Conservation (phyloP, 805 yeast species). For the Wickerhamomyces chambardii region DNA sequence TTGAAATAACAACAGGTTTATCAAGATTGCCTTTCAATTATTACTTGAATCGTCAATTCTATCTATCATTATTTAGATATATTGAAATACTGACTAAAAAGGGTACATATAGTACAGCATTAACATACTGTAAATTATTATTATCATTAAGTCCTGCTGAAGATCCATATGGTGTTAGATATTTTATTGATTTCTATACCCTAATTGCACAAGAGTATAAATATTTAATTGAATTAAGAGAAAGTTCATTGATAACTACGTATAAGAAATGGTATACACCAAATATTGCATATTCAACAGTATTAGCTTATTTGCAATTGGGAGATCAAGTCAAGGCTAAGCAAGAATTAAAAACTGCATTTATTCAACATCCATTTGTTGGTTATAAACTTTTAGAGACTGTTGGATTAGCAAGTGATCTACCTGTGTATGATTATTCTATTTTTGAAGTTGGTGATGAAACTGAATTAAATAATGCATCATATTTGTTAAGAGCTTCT, state of each 20-base stretch:
- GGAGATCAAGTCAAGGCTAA: slow-evolving; percentile 36
- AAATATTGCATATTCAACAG: slow-evolving; percentile 57
- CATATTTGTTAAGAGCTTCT: slow-evolving; percentile 50
- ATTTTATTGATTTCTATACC: slow-evolving; percentile 75
- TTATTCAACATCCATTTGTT: slow-evolving; percentile 45
- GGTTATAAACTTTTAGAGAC: slow-evolving; percentile 39
- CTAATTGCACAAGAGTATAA: slow-evolving; percentile 54
- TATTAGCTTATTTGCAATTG: slow-evolving; percentile 47
- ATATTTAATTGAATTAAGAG: slow-evolving; percentile 48
- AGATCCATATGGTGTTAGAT: slow-evolving; percentile 80
- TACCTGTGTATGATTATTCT: slow-evolving; percentile 19
- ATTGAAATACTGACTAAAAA: slow-evolving; percentile 64
- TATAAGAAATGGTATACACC: slow-evolving; percentile 67
- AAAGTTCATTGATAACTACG: slow-evolving; percentile 46
- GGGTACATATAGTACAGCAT: slow-evolving; percentile 71
- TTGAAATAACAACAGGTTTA: slow-evolving; percentile 43
- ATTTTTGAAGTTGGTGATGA: slow-evolving; percentile 17
- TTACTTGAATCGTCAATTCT: slow-evolving; percentile 70
- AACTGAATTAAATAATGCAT: slow-evolving; percentile 35
- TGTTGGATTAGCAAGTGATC: slow-evolving; percentile 26
- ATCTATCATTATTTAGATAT: slow-evolving; percentile 64
- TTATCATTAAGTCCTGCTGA: slow-evolving; percentile 65
- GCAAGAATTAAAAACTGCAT: slow-evolving; percentile 38
- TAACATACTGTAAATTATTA: slow-evolving; percentile 63
- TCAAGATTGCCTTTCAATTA: slow-evolving; percentile 69